A percentile compares a stretch with the other conserved stretches of the same genome.
These are phyloP conservation scores for Penicillium corylophilum DNA, from an alignment of 2,329 filamentous ascomycete species.

Conservation along the genomic window DNA sequence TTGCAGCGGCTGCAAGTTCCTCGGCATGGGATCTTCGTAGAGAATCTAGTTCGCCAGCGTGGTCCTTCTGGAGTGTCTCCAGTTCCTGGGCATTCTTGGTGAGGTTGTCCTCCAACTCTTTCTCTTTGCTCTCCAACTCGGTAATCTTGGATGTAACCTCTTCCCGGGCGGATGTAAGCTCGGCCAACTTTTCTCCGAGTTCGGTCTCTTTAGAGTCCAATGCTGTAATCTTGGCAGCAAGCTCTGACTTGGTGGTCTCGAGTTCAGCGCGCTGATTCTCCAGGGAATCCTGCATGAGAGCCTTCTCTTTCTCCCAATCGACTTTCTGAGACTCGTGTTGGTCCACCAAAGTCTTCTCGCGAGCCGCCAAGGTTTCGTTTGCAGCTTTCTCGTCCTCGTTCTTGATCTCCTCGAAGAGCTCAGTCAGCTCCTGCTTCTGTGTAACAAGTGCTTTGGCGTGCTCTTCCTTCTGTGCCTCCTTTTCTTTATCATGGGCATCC, in stretches of 20 bases:
- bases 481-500: slow-evolving; percentile 45
- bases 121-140: slow-evolving; percentile 27
- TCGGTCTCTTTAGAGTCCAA: slow-evolving; percentile 37
- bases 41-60: slow-evolving; percentile 26
- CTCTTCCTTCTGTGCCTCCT: slow-evolving; percentile 33
- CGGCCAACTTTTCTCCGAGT: slow-evolving; percentile 28
- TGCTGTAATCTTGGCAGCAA: slow-evolving; percentile 33
- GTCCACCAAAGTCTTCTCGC: slow-evolving; percentile 46
- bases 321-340: slow-evolving; percentile 36
- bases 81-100: slow-evolving; percentile 29
- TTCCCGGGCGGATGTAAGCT: slow-evolving; percentile 27
- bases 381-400: slow-evolving; percentile 43
- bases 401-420: slow-evolving; percentile 49
- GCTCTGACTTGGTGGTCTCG: slow-evolving; percentile 30
- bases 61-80: slow-evolving; percentile 22
- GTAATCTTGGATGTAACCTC: slow-evolving; percentile 28
- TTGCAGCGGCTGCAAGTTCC: slow-evolving; percentile 23
- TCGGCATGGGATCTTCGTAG: slow-evolving; percentile 28
- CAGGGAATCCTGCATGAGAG: slow-evolving; percentile 39
- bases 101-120: slow-evolving; percentile 34
- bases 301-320: slow-evolving; percentile 39
- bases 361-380: slow-evolving; percentile 36
- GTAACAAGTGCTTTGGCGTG: slow-evolving; percentile 34
- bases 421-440: slow-evolving; percentile 50
- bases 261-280: slow-evolving; percentile 37